Evolutionary conservation across 2,329 filamentous ascomycete genomes (phyloP).

Genomic region (Stagonosporopsis chrysanthemi): DNA sequence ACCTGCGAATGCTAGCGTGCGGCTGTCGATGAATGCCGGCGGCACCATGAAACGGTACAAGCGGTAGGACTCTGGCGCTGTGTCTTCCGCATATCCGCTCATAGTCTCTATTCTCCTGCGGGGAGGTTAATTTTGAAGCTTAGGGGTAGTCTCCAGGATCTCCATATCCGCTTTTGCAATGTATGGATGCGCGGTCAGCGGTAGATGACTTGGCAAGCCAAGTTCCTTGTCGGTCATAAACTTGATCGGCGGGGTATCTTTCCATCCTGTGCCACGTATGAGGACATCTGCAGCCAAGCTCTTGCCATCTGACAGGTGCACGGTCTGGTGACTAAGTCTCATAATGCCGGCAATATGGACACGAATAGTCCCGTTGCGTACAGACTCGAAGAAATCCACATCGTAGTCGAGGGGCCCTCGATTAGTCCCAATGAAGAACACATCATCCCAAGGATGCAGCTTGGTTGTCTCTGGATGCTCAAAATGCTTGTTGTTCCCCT

Average conservation of each 20-base stretch:
- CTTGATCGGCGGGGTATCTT: slow-evolving; percentile 60
- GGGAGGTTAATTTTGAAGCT: slow-evolving; percentile 60
- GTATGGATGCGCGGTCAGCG: slow-evolving; percentile 13
- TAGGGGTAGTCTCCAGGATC: slow-evolving; percentile 62
- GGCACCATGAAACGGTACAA: slow-evolving; percentile 56
- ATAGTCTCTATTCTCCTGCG: slow-evolving; percentile 19
- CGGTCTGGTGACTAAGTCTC: slow-evolving; percentile 53
- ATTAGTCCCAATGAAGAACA: slow-evolving; percentile 63
- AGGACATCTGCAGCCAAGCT: slow-evolving; percentile 59
- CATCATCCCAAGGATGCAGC: slow-evolving; percentile 52
- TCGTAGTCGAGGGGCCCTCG: slow-evolving; percentile 68
- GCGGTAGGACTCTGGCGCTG: slow-evolving; percentile 48
- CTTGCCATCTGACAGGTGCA: slow-evolving; percentile 60
- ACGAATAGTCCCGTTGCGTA: slow-evolving; percentile 60
- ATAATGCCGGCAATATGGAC: slow-evolving; percentile 65
- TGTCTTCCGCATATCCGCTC: slow-evolving; percentile 11
- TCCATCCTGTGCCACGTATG: slow-evolving; percentile 66
- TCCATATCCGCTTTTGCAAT: slow-evolving; percentile 55
- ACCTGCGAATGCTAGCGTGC: slow-evolving; percentile 53
- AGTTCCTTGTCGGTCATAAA: slow-evolving; percentile 52
- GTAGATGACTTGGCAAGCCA: slow-evolving; percentile 32
- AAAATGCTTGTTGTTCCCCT: slow-evolving; percentile 57
- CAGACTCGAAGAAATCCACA: slow-evolving; percentile 63
- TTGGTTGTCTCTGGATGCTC: slow-evolving; percentile 50
- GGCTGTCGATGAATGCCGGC: slow-evolving; percentile 38